Conservation (phyloP, 169 alveolate species). For the Neospora caninum region DNA sequence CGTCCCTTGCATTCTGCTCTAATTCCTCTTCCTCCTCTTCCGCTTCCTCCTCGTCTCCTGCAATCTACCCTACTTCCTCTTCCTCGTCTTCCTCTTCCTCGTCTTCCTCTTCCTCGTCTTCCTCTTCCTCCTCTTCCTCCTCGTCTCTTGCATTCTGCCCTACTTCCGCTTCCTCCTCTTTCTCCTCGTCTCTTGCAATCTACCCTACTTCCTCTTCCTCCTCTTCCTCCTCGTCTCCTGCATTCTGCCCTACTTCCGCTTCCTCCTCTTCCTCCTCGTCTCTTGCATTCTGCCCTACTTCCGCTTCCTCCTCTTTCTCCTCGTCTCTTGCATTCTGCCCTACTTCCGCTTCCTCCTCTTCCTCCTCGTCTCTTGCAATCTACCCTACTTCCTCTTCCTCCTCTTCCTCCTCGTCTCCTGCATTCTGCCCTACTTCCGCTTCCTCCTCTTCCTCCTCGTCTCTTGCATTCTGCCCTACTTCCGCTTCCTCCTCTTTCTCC, state of each 20-base stretch:
- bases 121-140: background rate
- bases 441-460: too few relatives aligned
- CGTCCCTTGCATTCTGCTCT: too few relatives aligned
- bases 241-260: too few relatives aligned
- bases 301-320: background rate
- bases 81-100: background rate
- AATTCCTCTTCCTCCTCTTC: too few relatives aligned
- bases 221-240: background rate
- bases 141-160: background rate
- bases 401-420: too few relatives aligned
- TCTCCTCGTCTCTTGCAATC: too few relatives aligned
- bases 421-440: too few relatives aligned
- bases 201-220: background rate
- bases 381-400: too few relatives aligned
- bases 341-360: background rate
- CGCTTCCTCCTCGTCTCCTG: background rate
- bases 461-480: too few relatives aligned
- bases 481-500: too few relatives aligned
- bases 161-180: background rate
- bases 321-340: background rate
- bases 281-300: background rate
- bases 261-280: background rate
- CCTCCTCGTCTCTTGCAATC: too few relatives aligned
- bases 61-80: background rate
- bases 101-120: background rate